These are phyloP conservation scores for Chloranthus sessilifolius DNA, from an alignment of 164 flowering plant species.

Conservation along the genomic window DNA sequence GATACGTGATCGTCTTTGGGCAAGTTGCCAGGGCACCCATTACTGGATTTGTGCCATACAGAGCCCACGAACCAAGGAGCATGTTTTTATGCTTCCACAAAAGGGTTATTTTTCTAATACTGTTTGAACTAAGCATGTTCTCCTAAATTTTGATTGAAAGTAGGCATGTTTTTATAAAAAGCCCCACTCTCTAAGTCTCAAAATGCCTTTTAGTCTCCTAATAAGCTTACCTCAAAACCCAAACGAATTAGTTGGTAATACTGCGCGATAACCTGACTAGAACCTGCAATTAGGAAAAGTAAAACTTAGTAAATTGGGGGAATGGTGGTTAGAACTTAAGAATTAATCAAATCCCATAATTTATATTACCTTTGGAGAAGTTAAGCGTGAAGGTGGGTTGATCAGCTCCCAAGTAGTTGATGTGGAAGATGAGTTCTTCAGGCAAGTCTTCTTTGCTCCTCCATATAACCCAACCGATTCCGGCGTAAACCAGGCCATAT, in stretches of 20 bases:
- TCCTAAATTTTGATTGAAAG: not conserved
- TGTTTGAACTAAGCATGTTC: too few relatives aligned
- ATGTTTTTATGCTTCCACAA: not conserved
- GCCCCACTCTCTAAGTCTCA: too few relatives aligned
- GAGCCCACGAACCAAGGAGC: not conserved
- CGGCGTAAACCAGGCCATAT: slow-evolving; percentile 37
- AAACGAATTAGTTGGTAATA: slow-evolving; percentile 37
- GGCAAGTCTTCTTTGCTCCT: slow-evolving; percentile 40
- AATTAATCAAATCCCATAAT: too few relatives aligned
- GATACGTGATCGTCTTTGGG: too few relatives aligned
- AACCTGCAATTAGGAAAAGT: slow-evolving; percentile 21
- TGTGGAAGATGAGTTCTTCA: slow-evolving; percentile 43
- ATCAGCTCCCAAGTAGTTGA: slow-evolving; percentile 42
- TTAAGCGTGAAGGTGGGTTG: slow-evolving; percentile 46
- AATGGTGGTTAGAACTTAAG: not conserved
- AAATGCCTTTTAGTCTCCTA: too few relatives aligned
- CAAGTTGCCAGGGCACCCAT: too few relatives aligned
- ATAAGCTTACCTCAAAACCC: slow-evolving; percentile 28
- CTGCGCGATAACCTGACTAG: slow-evolving; percentile 41
- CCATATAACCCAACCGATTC: slow-evolving; percentile 47
- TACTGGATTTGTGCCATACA: too few relatives aligned
- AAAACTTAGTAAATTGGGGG: not conserved
- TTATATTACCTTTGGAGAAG: slow-evolving; percentile 43
- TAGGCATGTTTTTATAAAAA: too few relatives aligned
- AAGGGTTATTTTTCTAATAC: not conserved